Evolutionary conservation across 106 monocot genomes (phyloP), one percentile per base, ranked within the genome.

Genomic region (Acorus gramineus): DNA sequence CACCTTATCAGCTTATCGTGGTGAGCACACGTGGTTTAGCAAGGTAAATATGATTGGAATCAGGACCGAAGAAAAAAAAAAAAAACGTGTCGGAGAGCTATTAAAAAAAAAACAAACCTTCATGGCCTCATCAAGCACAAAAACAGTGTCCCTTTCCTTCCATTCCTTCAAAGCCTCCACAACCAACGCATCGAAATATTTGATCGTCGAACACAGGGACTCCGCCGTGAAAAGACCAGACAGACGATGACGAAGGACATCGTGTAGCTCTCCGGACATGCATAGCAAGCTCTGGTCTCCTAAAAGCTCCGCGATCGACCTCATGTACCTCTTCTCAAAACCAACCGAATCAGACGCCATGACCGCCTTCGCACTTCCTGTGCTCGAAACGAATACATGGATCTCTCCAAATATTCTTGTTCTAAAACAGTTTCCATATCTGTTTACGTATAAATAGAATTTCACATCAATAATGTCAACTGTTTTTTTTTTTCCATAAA

Each of bases 271-370:
- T 43, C 71, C 65, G n/a, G 91, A 84, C 56, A 83, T 70, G 64
- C 90, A 91, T 3, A 91, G 77, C 56, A 91, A 49, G 63, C 91
- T 91, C 3, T 86, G 75, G 47, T 81, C 72, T 52, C 91, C 91
- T 42, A 91, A 42, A 47, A 86, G 76, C 62, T 81, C 81, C 1
- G 81, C 68, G 4, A 86, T 79, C 6, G 91, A 81, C 54, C 68
- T 76, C 57, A 86, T 76, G 49, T 84, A 86, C 53, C 80, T 80
- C 68, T 86, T 86, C 11, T 79, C 63, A 57, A 84, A 86, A 45
- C 68, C 72, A 45, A 46, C 9, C 2, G 68, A 69, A 9, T 91
- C 83, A 55, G 64, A 56, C 14, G 74, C 63, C 4, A 91, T 68
- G 48, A 84, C 71, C 9, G 66, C 13, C 53, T 72, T 81, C 3